These are phyloP conservation scores for Ganoderma boninense DNA, from an alignment of 1,284 basidiomycete genomes.

Conservation along the genomic window DNA sequence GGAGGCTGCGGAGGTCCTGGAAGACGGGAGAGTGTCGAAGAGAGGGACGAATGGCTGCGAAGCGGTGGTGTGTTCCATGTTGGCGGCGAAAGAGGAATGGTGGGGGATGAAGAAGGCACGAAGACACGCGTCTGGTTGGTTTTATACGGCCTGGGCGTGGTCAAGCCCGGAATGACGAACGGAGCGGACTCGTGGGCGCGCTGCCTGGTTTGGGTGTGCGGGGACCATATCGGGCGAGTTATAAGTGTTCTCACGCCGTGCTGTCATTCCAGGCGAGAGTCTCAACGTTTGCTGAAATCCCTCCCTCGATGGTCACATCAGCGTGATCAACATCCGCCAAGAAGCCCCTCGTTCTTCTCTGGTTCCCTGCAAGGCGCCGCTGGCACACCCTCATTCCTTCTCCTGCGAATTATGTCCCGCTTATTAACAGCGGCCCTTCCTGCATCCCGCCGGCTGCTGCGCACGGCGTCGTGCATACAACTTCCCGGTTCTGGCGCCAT, in stretches of 20 bases:
- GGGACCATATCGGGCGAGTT: slow-evolving; percentile 30
- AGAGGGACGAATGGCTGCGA: slow-evolving; percentile 40
- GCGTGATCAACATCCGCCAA: slow-evolving; percentile 25
- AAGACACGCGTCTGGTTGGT: slow-evolving; percentile 21
- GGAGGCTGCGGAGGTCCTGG: slow-evolving; percentile 51
- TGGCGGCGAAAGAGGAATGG: slow-evolving; percentile 25
- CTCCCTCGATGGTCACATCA: slow-evolving; percentile 34
- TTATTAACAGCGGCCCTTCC: not conserved
- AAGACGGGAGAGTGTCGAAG: slow-evolving; percentile 38
- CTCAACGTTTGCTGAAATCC: slow-evolving; percentile 15
- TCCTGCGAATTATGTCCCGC: slow-evolving; percentile 16
- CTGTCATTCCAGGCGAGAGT: slow-evolving; percentile 24
- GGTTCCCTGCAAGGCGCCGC: slow-evolving; percentile 24
- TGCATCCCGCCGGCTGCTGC: not conserved
- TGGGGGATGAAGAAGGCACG: slow-evolving; percentile 31
- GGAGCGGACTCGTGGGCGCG: slow-evolving; percentile 18
- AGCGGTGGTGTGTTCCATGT: slow-evolving; percentile 38
- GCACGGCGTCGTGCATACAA: not conserved
- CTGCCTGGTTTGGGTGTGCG: slow-evolving; percentile 30
- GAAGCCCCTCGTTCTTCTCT: slow-evolving; percentile 12
- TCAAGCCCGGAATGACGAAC: slow-evolving; percentile 24
- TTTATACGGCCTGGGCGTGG: slow-evolving; percentile 35
- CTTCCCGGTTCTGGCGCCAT: not conserved
- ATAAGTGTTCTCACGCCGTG: slow-evolving; percentile 29
- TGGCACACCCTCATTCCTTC: slow-evolving; percentile 5